Percentiles rank a stretch among this genome's conserved stretches.
phyloP scores from a whole-genome alignment of 768 basidiomycete genomes.

The Trichaptum fuscoviolaceum region DNA sequence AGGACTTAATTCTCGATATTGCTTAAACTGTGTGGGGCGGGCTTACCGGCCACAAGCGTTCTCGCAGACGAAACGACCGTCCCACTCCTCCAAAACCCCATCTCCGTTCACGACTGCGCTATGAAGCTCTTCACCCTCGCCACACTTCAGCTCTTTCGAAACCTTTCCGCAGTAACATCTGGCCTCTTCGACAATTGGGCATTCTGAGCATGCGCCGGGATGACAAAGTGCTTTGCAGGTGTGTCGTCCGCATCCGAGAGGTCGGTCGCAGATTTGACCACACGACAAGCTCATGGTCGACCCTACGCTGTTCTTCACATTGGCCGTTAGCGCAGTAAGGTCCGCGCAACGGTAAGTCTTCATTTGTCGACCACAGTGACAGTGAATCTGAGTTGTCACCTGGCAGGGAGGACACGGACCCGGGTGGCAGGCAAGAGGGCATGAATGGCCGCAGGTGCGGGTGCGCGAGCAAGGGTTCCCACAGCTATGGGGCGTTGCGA shows the following conservation, averaged over 20 bases:
- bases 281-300: conserved; percentile 30
- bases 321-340: neutral
- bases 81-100: conserved; percentile 49
- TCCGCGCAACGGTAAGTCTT: conserved; percentile 57
- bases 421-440: conserved; percentile 84
- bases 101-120: conserved; percentile 30
- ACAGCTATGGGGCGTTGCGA: conserved; percentile 75
- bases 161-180: conserved; percentile 82
- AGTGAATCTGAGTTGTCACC: conserved; percentile 68
- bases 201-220: conserved; percentile 64
- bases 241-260: conserved; percentile 70
- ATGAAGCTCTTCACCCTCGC: conserved; percentile 44
- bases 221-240: conserved; percentile 69
- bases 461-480: conserved; percentile 60
- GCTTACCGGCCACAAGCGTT: conserved; percentile 52
- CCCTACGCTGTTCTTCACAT: conserved; percentile 15
- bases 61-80: conserved; percentile 60
- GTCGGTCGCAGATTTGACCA: conserved; percentile 31
- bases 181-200: conserved; percentile 46
- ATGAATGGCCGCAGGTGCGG: conserved; percentile 72
- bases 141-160: conserved; percentile 56
- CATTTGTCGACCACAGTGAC: conserved; percentile 66
- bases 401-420: conserved; percentile 95
- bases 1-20: conserved; percentile 2
- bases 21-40: neutral